phyloP scores from a whole-genome alignment of 768 basidiomycete species.

The Paxillus involutus region DNA sequence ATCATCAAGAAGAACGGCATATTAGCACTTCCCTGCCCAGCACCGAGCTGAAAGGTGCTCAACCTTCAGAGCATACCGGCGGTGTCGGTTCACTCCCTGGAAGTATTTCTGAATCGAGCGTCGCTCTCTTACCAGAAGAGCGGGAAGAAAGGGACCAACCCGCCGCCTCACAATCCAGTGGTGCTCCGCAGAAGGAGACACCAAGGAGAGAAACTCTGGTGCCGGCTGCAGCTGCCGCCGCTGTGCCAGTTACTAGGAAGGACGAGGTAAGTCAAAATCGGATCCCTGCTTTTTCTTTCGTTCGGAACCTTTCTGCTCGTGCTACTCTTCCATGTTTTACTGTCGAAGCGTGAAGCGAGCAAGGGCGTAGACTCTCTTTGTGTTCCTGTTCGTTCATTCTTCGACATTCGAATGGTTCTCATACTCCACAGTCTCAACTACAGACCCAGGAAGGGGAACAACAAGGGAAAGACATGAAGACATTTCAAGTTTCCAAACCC shows the following conservation, averaged over 20 bases:
- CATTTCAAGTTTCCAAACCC: neutral
- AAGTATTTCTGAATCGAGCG: constrained; percentile 40
- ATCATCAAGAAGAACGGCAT: neutral
- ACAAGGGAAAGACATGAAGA: neutral
- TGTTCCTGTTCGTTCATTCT: neutral
- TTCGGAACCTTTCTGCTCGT: neutral
- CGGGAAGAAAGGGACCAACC: constrained; percentile 19
- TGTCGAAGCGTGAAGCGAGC: too few species aligned
- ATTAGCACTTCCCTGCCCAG: constrained; percentile 34
- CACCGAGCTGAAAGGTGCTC: constrained; percentile 30
- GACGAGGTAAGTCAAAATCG: neutral
- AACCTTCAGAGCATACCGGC: constrained; percentile 30
- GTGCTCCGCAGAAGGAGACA: constrained; percentile 9
- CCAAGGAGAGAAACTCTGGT: constrained; percentile 16
- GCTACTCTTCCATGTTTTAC: neutral
- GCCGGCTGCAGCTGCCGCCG: neutral
- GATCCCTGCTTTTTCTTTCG: neutral
- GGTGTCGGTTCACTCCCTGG: constrained; percentile 56
- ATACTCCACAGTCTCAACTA: neutral
- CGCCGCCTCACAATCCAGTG: neutral
- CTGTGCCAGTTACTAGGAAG: neutral
- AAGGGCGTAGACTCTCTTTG: too few species aligned
- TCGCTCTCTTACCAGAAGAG: constrained; percentile 52
- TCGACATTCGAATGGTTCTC: neutral
- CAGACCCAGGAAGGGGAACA: constrained; percentile 4